Evolutionary conservation across 2,329 filamentous ascomycete genomes (phyloP), one percentile per base, ranked within the genome.

Genomic region (Fusarium brachygibbosum): DNA sequence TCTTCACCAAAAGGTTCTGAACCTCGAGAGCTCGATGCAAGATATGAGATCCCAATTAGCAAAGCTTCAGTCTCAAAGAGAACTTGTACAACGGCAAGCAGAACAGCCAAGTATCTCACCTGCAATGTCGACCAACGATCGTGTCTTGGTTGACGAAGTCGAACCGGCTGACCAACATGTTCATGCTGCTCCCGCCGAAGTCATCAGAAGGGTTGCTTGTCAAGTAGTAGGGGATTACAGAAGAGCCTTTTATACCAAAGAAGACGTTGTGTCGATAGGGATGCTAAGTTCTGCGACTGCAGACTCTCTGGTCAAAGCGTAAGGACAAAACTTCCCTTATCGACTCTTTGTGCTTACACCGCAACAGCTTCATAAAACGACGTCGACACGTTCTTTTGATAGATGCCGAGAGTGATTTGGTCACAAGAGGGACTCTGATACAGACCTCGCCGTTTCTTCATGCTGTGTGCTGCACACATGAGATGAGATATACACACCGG

Each of bases 381-480:
- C 63, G 57, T 9, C 50, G 58, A 7, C 59, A 70, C 17, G 53
- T 62, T 17, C 56, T 72, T n/a, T 38, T 68, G 2, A 50, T 72
- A 13, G 54, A 55, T 2, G 42, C 31, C 3, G 66, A 63, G 23
- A 52, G 29, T 3, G 69, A 69, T n/a, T 49, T 72, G 7, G 41
- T 63, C 3, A 49, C 55, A 1, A 51, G 64, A 29, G 63, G 69
- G 16, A 75, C 75, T 9, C 58, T 77, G 17, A 76, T 76, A 6
- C 72, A 74, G 17, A 73, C 76, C 5, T 82, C 81, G 0, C 77
- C 80, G 1, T 82, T 82, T 55, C 66, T 82, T 13, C 79, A 79
- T 44, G 77, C 78, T 23, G 79, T 81, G 2, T 81, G 80, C 63
- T 82, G 80, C 56, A 61, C 82, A 6, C 78, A 81, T 21, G 80